Evolutionary conservation across 148 eudicot genomes (phyloP), one percentile per base, ranked within the genome.

Genomic region (Tetragonia tetragonoides): DNA sequence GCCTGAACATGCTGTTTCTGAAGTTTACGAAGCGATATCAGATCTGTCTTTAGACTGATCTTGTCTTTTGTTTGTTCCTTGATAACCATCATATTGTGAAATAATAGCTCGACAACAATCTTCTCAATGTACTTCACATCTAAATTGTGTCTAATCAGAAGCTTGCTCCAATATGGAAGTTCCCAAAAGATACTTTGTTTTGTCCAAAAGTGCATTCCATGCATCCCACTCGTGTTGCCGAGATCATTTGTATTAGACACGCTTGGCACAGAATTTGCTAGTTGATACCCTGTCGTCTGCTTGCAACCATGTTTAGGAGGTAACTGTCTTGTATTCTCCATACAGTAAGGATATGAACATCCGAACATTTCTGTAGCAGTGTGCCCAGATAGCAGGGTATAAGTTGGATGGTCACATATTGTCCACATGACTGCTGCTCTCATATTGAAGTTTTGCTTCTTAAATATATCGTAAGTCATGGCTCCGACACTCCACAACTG

Each of bases 151-250:
- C 76, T 53, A 14, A 73, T 59, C 3, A 73, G 10, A 23, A 73
- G 76, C 63, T 73, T 73, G 34, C 66, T 44, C 51, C 76, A 76
- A 65, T 76, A 76, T 5, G 70, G 72, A 18, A 76, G 63, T 14
- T 76, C 63, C 78, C 71, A 76, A 49, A 76, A 76, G 7, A 76
- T 64, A 47, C 72, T 76, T 28, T 65, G 44, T 66, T 76, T 47
- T 1, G 62, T 47, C 76, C 76, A 73, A 73, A 40, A 20, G 38
- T 73, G 75, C 65, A 38, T 10, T 28, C 75, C 65, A 56, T 56
- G 65, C 12, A 37, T 39, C 5, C 17, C 4, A 56, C 62, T 57
- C 40, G 11, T 39, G 62, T 39, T 41, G 5, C 65, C 20, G 4
- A 8, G 6, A 37, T 57, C 38, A 39, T 17, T 16, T 10, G 51